Conservation (phyloP, 495 filamentous ascomycete species). For the Aspergillus coremiiformis region DNA sequence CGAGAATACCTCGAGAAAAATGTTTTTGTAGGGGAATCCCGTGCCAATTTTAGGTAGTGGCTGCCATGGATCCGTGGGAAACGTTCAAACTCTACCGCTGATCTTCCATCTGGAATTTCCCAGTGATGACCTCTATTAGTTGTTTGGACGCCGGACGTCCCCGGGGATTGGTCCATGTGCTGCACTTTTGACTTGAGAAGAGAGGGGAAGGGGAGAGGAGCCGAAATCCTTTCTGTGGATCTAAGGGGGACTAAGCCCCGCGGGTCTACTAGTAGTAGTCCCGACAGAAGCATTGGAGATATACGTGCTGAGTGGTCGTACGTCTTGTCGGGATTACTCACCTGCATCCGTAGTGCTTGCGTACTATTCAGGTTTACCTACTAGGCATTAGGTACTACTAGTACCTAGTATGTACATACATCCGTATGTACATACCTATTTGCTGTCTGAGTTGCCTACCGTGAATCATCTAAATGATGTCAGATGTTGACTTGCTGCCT, state of each 20-base stretch:
- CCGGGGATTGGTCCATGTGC: slow-evolving; percentile 9
- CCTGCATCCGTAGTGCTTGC: background rate
- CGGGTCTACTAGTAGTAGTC: background rate
- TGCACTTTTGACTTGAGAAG: background rate
- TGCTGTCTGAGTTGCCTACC: background rate
- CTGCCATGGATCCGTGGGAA: slow-evolving; percentile 17
- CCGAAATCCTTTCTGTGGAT: background rate
- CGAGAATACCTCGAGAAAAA: background rate
- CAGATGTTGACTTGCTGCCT: background rate
- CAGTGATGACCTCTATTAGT: background rate
- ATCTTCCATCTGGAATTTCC: slow-evolving; percentile 16
- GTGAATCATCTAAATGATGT: background rate
- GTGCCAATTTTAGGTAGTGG: slow-evolving; percentile 6
- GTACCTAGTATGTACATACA: no score
- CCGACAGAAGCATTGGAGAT: background rate
- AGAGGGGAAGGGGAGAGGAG: background rate
- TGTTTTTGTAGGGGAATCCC: background rate
- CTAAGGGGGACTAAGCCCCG: background rate
- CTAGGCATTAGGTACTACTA: background rate
- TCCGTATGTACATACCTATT: no score
- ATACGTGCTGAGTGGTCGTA: background rate
- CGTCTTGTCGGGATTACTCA: background rate
- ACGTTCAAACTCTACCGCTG: slow-evolving; percentile 12
- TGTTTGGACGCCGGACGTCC: background rate
- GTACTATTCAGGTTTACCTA: background rate